Percentiles rank a stretch among this genome's conserved stretches.
These are phyloP conservation scores for Hyphopichia burtonii DNA, from an alignment of 1,139 yeast genomes.

Conservation along the genomic window DNA sequence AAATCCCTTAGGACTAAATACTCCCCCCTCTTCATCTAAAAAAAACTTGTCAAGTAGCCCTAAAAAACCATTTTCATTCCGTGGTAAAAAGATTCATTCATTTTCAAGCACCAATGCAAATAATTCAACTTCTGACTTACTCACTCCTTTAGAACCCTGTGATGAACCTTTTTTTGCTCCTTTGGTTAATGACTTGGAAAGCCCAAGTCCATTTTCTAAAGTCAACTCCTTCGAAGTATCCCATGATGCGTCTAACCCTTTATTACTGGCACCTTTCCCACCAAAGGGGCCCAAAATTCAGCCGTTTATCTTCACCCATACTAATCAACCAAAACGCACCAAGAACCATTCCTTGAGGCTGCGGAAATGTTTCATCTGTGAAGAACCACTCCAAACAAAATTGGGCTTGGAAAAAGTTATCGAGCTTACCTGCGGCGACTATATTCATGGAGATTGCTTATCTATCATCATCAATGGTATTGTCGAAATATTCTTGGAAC, in stretches of 20 bases:
- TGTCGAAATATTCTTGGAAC: neutral
- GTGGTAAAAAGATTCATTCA: neutral
- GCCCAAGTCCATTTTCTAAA: conserved; percentile 4
- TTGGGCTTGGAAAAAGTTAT: conserved; percentile 33
- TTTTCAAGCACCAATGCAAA: neutral
- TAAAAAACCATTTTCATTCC: neutral
- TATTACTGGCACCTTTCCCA: neutral
- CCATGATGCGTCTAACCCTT: too few species aligned
- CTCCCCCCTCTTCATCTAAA: neutral
- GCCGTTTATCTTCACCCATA: conserved; percentile 22
- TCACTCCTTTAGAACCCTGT: conserved; percentile 1
- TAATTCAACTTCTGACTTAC: neutral
- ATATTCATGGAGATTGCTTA: conserved; percentile 40
- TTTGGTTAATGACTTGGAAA: neutral
- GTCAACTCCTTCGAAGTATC: too few species aligned
- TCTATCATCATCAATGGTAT: conserved; percentile 9
- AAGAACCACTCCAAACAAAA: conserved; percentile 31
- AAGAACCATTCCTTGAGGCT: conserved; percentile 1
- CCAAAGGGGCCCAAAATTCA: conserved; percentile 25
- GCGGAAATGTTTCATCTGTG: conserved; percentile 34
- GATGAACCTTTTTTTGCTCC: neutral
- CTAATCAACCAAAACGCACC: conserved; percentile 10
- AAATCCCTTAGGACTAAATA: neutral
- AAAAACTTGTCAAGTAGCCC: neutral
- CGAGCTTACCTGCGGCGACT: conserved; percentile 38